Conservation (phyloP, 2,329 filamentous ascomycete species). For the Fusarium compactum region DNA sequence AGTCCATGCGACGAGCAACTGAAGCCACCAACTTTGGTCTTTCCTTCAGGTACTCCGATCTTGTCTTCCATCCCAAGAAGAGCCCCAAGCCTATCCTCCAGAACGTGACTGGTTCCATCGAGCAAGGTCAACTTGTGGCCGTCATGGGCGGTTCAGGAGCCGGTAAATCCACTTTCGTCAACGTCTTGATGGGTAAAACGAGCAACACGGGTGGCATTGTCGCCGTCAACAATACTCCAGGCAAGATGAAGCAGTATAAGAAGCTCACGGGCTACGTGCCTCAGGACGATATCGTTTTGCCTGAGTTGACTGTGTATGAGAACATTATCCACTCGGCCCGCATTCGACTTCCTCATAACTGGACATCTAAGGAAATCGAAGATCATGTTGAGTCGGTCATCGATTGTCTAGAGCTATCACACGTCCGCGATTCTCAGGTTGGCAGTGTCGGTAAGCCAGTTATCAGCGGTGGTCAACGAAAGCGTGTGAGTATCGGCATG, state of each 20-base stretch:
- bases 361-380: slow-evolving; percentile 62
- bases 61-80: slow-evolving; percentile 62
- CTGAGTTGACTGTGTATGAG: slow-evolving; percentile 70
- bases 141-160: slow-evolving; percentile 72
- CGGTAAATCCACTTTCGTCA: slow-evolving; percentile 70
- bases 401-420: slow-evolving; percentile 64
- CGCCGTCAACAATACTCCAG: slow-evolving; percentile 64
- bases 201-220: slow-evolving; percentile 63
- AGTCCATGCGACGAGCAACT: slow-evolving; percentile 65
- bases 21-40: slow-evolving; percentile 64
- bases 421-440: slow-evolving; percentile 64
- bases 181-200: slow-evolving; percentile 71
- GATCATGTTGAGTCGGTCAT: slow-evolving; percentile 68
- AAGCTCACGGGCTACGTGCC: slow-evolving; percentile 72
- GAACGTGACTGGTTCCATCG: slow-evolving; percentile 66
- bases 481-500: slow-evolving; percentile 70
- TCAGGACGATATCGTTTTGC: slow-evolving; percentile 70
- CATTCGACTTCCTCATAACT: slow-evolving; percentile 64
- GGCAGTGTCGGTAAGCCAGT: slow-evolving; percentile 64
- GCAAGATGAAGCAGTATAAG: slow-evolving; percentile 64
- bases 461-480: slow-evolving; percentile 69
- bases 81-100: slow-evolving; percentile 61
- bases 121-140: slow-evolving; percentile 66
- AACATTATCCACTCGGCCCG: slow-evolving; percentile 71
- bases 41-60: slow-evolving; percentile 64